Evolutionary conservation across 208 protist genomes (phyloP).

Genomic region (Trypanosomatidae sp.): DNA sequence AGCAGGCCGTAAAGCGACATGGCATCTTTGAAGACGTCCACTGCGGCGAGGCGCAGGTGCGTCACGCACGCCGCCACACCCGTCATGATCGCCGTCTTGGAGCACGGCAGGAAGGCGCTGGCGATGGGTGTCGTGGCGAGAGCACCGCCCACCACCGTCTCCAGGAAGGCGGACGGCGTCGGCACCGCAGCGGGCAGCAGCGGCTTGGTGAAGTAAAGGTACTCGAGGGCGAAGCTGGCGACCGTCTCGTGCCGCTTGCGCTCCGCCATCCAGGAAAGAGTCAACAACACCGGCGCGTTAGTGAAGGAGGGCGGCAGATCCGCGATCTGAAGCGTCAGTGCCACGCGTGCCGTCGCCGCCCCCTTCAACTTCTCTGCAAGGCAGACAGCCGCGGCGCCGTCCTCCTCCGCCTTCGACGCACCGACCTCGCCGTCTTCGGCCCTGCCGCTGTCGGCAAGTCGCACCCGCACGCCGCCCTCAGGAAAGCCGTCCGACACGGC

Average conservation of each 20-base stretch:
- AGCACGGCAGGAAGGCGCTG: slow-evolving; percentile 53
- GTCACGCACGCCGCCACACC: slow-evolving; percentile 29
- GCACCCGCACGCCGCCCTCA: too few relatives aligned
- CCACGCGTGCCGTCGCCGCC: slow-evolving; percentile 19
- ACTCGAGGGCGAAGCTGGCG: slow-evolving; percentile 34
- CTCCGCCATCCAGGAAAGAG: slow-evolving; percentile 39
- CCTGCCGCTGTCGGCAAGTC: too few relatives aligned
- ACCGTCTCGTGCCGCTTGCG: slow-evolving; percentile 22
- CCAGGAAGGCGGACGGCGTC: slow-evolving; percentile 32
- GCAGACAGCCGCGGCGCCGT: not conserved
- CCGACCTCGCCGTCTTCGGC: too few relatives aligned
- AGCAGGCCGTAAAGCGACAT: slow-evolving; percentile 59
- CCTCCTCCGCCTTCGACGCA: not conserved
- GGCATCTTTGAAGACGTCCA: slow-evolving; percentile 77
- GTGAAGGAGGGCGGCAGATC: slow-evolving; percentile 35
- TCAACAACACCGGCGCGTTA: slow-evolving; percentile 27
- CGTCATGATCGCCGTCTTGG: slow-evolving; percentile 31
- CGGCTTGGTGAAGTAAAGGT: slow-evolving; percentile 64
- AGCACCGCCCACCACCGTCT: slow-evolving; percentile 29
- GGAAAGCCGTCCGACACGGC: not conserved
- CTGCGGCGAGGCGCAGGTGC: slow-evolving; percentile 38
- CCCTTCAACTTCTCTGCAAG: slow-evolving; percentile 39
- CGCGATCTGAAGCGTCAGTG: slow-evolving; percentile 24
- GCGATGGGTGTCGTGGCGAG: slow-evolving; percentile 33
- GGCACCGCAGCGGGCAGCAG: slow-evolving; percentile 16